Conservation (phyloP, 768 basidiomycete species). For the Coprinellus micaceus region DNA sequence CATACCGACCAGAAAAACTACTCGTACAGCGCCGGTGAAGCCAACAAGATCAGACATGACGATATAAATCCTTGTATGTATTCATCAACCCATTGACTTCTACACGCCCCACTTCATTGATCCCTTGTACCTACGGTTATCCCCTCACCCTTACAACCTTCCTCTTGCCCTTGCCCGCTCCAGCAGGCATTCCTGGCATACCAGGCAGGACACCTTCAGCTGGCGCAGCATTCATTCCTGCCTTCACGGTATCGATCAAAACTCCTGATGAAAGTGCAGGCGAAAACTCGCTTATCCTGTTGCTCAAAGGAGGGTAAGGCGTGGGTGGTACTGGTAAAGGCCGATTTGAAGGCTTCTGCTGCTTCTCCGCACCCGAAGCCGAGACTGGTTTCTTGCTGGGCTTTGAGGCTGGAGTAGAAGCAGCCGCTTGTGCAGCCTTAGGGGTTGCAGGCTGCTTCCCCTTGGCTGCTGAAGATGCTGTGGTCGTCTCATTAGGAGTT, state of each 20-base stretch:
- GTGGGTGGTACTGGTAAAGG: conserved; percentile 68
- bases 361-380: conserved; percentile 19
- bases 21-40: no score
- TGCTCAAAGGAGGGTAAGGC: conserved; percentile 68
- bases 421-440: conserved; percentile 31
- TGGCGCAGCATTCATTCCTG: conserved; percentile 64
- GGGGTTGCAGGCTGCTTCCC: conserved; percentile 49
- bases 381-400: conserved; percentile 6
- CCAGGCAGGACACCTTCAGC: conserved; percentile 13
- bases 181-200: conserved; percentile 23
- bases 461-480: conserved; percentile 31
- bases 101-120: neutral
- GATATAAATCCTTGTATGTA: neutral
- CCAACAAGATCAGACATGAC: no score
- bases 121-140: conserved; percentile 24
- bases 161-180: conserved; percentile 67
- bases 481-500: neutral
- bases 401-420: conserved; percentile 18
- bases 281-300: conserved; percentile 75
- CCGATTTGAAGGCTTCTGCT: conserved; percentile 31
- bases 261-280: conserved; percentile 75
- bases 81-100: neutral
- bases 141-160: conserved; percentile 76
- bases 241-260: conserved; percentile 79
- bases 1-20: no score